Evolutionary conservation across 31 red algal genomes (phyloP).

Genomic region (Porphyra umbilicalis): DNA sequence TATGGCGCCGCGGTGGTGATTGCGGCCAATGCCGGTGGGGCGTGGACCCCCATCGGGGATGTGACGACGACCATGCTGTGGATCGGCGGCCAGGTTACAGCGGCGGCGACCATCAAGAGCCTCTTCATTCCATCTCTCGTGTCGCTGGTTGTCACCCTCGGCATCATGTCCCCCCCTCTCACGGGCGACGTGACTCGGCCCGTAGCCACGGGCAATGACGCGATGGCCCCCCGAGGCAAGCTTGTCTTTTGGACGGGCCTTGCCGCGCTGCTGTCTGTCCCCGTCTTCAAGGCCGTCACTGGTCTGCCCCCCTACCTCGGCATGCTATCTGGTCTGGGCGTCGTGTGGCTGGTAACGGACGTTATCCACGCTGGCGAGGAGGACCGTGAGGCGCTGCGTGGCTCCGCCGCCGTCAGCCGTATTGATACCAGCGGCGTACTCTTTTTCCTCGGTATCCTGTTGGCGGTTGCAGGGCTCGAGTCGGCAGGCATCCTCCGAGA

Average conservation of each 20-base stretch:
- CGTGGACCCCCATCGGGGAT: conserved; percentile 97
- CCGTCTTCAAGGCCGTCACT: conserved; percentile 86
- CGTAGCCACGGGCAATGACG: background rate
- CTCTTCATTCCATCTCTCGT: conserved; percentile 92
- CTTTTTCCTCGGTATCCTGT: conserved; percentile 97
- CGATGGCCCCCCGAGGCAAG: conserved; percentile 37
- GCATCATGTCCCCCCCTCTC: conserved; percentile 63
- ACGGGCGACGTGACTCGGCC: conserved; percentile 57
- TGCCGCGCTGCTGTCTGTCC: conserved; percentile 83
- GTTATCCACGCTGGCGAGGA: conserved; percentile 89
- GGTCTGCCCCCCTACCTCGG: conserved; percentile 95
- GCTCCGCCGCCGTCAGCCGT: conserved; percentile 60
- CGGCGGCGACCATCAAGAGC: conserved; percentile 59
- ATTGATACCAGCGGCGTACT: conserved; percentile 84
- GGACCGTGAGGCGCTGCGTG: conserved; percentile 43
- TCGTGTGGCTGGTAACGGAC: conserved; percentile 95
- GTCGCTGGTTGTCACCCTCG: conserved; percentile 55
- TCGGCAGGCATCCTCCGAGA: conserved; percentile 70
- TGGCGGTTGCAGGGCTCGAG: conserved; percentile 82
- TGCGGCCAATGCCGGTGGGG: conserved; percentile 97
- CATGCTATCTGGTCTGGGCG: conserved; percentile 90
- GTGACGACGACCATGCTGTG: conserved; percentile 98
- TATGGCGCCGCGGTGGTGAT: conserved; percentile 92
- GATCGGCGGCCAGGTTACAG: conserved; percentile 91
- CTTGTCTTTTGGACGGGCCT: conserved; percentile 88